These are phyloP conservation scores for Solanum chiquidenum DNA, from an alignment of 257 asterid species.

Conservation along the genomic window DNA sequence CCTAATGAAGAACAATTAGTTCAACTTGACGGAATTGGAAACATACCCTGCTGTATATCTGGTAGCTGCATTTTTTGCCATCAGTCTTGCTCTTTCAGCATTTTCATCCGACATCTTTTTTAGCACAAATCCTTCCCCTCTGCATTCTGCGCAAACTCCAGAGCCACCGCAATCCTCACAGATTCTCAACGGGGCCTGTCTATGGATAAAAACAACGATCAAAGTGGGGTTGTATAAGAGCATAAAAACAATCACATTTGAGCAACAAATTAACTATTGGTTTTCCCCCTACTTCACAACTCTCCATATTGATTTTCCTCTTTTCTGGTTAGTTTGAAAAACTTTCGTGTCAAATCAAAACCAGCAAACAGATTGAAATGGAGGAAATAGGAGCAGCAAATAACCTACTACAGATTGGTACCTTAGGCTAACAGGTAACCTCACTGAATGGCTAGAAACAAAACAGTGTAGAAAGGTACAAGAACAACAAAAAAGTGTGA, in stretches of 20 bases:
- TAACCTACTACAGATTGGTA: background rate
- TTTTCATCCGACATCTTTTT: conserved; percentile 56
- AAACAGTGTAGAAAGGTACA: too few relatives aligned
- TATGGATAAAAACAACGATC: background rate
- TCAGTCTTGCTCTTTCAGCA: conserved; percentile 66
- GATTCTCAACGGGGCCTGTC: conserved; percentile 36
- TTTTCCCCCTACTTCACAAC: too few relatives aligned
- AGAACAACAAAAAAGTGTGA: too few relatives aligned
- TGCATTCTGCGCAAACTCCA: conserved; percentile 83
- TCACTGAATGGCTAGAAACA: too few relatives aligned
- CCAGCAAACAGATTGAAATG: too few relatives aligned
- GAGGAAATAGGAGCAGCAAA: background rate
- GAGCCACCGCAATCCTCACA: conserved; percentile 82
- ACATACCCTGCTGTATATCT: conserved; percentile 85
- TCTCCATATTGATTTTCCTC: background rate
- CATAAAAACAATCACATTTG: background rate
- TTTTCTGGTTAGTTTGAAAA: background rate
- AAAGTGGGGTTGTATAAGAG: background rate
- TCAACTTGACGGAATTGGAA: conserved; percentile 21
- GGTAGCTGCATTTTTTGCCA: conserved; percentile 62
- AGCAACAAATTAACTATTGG: too few relatives aligned
- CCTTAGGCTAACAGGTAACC: too few relatives aligned
- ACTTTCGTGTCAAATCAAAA: too few relatives aligned
- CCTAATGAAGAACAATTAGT: background rate
- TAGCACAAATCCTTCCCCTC: conserved; percentile 76